Evolutionary conservation across 139 green algal genomes (phyloP).

Genomic region (Micractinium sp.): DNA sequence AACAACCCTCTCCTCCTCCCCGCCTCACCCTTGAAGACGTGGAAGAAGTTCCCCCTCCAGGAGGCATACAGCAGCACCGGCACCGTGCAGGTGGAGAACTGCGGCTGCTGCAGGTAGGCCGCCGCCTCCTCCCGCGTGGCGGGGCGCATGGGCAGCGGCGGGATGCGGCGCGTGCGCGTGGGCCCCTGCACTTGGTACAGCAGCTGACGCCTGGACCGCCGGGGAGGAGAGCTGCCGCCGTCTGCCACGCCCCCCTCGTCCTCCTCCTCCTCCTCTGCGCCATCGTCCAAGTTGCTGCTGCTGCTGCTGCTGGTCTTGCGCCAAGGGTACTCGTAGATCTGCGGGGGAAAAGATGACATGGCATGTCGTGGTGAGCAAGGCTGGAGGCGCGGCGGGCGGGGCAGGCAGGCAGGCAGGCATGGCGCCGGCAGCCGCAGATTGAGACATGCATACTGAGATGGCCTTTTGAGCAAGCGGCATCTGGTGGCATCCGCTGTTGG

Average conservation of each 20-base stretch:
- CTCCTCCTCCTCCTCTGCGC: neutral
- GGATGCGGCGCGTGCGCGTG: conserved; percentile 3
- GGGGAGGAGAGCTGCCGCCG: neutral
- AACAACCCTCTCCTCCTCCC: neutral
- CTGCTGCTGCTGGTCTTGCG: conserved; percentile 2
- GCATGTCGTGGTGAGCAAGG: neutral
- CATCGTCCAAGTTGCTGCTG: neutral
- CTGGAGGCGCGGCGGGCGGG: too few species aligned
- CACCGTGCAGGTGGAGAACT: conserved; percentile 15
- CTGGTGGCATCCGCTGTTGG: too few species aligned
- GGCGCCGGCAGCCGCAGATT: neutral
- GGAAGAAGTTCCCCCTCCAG: conserved; percentile 26
- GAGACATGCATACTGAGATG: neutral
- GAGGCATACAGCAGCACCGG: conserved; percentile 16
- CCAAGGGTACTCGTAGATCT: conserved; percentile 35
- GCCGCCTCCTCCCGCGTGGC: conserved; percentile 2
- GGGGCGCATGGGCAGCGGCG: conserved; percentile 13
- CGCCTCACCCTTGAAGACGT: conserved; percentile 17
- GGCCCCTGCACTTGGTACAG: neutral
- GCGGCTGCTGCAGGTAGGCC: neutral
- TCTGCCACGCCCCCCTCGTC: neutral
- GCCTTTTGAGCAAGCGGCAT: neutral
- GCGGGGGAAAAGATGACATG: neutral
- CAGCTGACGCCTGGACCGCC: neutral
- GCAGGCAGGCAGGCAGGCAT: neutral